These are phyloP conservation scores for Datisca glomerata DNA, from an alignment of 306 rosid species.

Conservation along the genomic window DNA sequence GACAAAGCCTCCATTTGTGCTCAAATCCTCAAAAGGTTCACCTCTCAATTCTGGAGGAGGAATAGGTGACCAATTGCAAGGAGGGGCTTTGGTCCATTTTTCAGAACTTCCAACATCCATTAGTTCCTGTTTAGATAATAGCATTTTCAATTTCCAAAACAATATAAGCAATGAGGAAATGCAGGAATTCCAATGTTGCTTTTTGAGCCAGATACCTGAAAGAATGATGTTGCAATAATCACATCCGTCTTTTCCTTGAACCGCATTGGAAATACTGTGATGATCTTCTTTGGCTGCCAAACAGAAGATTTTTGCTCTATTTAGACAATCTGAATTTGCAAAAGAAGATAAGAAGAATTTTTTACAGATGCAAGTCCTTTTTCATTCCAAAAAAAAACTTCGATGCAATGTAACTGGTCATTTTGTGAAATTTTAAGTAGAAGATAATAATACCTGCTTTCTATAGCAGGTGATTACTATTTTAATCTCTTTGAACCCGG, in stretches of 20 bases:
- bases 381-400: too few relatives aligned
- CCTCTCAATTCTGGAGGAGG: conserved; percentile 92
- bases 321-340: conserved; percentile 11
- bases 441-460: too few relatives aligned
- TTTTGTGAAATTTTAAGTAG: too few relatives aligned
- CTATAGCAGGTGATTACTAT: too few relatives aligned
- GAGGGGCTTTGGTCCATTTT: conserved; percentile 77
- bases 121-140: conserved; percentile 49
- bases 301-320: conserved; percentile 7
- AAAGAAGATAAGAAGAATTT: conserved; percentile 1
- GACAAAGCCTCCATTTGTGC: conserved; percentile 85
- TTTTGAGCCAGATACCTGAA: conserved; percentile 44
- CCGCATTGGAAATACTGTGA: conserved; percentile 72
- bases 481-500: too few relatives aligned
- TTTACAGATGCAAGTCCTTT: too few relatives aligned
- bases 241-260: conserved; percentile 65
- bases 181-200: conserved; percentile 1
- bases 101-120: conserved; percentile 71
- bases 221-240: conserved; percentile 74
- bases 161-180: conserved; percentile 1
- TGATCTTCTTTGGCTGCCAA: conserved; percentile 59
- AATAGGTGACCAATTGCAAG: conserved; percentile 84
- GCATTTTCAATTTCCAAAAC: background rate
- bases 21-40: conserved; percentile 72
- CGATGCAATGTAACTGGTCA: too few relatives aligned